Evolutionary conservation across 441 rosid genomes (phyloP).

Genomic region (Pelargonium cotyledonis): DNA sequence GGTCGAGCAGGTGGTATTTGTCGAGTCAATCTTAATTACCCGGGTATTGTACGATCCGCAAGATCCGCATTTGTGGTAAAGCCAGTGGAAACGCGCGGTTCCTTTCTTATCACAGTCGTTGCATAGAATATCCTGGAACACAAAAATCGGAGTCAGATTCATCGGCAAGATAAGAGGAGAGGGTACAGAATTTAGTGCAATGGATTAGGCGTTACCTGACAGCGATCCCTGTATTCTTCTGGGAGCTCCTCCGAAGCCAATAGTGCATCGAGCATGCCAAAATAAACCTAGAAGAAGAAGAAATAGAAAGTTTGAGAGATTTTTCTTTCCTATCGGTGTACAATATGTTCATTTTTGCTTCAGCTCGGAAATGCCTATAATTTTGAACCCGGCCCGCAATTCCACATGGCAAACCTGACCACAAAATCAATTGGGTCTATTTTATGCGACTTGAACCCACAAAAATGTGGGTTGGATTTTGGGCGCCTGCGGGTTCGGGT

Average conservation of each 20-base stretch:
- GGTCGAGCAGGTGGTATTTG: no score
- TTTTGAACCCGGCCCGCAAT: no score
- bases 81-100: conserved; percentile 73
- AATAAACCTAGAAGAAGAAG: conserved; percentile 46
- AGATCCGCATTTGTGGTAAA: conserved; percentile 77
- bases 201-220: conserved; percentile 39
- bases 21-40: conserved; percentile 39
- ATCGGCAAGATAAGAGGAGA: no score
- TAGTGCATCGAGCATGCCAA: conserved; percentile 76
- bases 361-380: no score
- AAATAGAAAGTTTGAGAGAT: background rate
- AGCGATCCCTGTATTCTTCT: conserved; percentile 57
- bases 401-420: no score
- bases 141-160: background rate
- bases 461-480: no score
- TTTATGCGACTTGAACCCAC: no score
- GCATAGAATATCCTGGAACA: conserved; percentile 67
- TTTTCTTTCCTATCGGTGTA: no score
- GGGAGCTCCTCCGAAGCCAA: conserved; percentile 69
- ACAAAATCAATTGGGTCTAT: no score
- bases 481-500: no score
- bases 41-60: conserved; percentile 90
- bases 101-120: conserved; percentile 84
- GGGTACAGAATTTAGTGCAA: no score
- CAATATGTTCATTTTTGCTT: no score